Conservation (phyloP, 257 asterid genomes). For the Anisodus tanguticus region DNA sequence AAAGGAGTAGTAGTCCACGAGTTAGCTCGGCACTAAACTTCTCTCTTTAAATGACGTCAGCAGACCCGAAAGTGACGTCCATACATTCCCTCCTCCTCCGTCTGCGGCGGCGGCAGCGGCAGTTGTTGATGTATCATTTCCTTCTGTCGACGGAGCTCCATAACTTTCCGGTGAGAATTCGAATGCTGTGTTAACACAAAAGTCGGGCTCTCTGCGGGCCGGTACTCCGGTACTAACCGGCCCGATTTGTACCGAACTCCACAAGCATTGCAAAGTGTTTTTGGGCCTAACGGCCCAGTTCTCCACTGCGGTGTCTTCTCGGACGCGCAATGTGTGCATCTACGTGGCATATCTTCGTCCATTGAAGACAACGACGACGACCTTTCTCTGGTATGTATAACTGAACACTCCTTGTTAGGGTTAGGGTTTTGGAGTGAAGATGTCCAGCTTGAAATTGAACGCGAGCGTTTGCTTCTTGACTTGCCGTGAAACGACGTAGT, state of each 20-base stretch:
- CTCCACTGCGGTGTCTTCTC: conserved; percentile 94
- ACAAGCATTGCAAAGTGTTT: conserved; percentile 84
- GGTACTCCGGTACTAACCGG: conserved; percentile 75
- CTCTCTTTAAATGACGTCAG: conserved; percentile 40
- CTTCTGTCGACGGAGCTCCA: conserved; percentile 79
- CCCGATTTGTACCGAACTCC: conserved; percentile 85
- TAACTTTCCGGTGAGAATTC: conserved; percentile 79
- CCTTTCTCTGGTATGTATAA: conserved; percentile 32
- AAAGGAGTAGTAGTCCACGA: not conserved
- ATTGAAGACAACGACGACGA: not conserved
- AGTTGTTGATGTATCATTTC: conserved; percentile 51
- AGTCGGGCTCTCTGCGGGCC: conserved; percentile 91
- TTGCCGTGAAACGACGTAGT: conserved; percentile 43
- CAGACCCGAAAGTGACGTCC: conserved; percentile 54
- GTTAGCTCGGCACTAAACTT: not conserved
- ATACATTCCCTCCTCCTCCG: conserved; percentile 49
- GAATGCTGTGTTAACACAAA: conserved; percentile 86
- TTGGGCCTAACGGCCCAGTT: conserved; percentile 81
- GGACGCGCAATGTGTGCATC: conserved; percentile 80
- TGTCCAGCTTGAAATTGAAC: conserved; percentile 39
- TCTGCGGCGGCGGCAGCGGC: conserved; percentile 37
- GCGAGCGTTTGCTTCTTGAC: conserved; percentile 56
- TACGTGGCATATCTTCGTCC: conserved; percentile 45
- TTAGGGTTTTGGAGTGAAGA: conserved; percentile 29
- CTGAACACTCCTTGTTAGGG: conserved; percentile 31